Evolutionary conservation across 139 green algal genomes (phyloP).

Genomic region (Deuterostichococcus epilithicus): DNA sequence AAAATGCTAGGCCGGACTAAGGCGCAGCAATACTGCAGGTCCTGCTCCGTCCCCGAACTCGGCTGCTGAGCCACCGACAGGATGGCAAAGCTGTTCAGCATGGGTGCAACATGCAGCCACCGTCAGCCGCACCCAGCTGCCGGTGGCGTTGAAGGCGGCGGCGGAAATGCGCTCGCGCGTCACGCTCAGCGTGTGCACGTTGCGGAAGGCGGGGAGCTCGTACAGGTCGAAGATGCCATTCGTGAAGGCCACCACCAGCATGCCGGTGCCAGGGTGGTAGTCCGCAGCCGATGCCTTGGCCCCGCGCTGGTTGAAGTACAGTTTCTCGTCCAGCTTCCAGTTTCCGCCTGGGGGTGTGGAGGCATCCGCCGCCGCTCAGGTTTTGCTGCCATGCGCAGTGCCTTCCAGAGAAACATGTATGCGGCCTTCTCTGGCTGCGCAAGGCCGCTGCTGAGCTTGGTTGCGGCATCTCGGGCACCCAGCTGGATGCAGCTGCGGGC

Average conservation of each 20-base stretch:
- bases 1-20: no score
- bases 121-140: conserved; percentile 76
- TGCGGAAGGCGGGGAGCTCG: conserved; percentile 74
- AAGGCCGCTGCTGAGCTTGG: no score
- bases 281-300: conserved; percentile 51
- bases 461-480: no score
- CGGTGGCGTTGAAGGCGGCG: conserved; percentile 71
- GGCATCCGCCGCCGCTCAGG: conserved; percentile 12
- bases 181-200: conserved; percentile 57
- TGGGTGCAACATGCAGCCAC: background rate
- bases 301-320: conserved; percentile 72
- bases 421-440: no score
- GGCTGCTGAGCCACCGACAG: no score
- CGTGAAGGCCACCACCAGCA: conserved; percentile 76
- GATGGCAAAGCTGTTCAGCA: no score
- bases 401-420: no score
- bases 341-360: conserved; percentile 53
- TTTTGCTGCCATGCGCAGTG: no score
- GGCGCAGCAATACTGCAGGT: no score
- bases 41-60: no score
- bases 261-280: conserved; percentile 46
- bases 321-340: conserved; percentile 73
- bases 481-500: no score
- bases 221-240: conserved; percentile 87
- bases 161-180: conserved; percentile 50